Evolutionary conservation across 2,329 filamentous ascomycete genomes (phyloP), one percentile per base, ranked within the genome.

Genomic region (Biscogniauxia mediterranea): DNA sequence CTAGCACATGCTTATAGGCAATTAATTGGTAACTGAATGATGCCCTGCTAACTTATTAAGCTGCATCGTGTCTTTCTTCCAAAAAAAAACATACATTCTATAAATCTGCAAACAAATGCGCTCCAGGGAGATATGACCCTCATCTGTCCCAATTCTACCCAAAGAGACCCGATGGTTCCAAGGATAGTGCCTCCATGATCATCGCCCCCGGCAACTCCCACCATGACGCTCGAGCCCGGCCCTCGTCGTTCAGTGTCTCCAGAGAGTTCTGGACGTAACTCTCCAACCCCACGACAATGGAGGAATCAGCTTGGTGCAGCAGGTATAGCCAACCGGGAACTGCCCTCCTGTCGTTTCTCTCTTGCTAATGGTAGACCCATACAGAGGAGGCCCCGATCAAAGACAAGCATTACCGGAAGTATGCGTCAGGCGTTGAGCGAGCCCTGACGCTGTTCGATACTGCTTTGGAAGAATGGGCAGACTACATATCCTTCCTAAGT

Each of bases 401-500:
- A 74, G 87, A 89, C 76, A 89, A 89, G 75, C 76, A 83, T 57
- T 94, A 92, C 74, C 92, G 93, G 67, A 90, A 93, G 75, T 99
- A 98, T 85, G 92, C 93, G 52, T 86, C 89, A 55, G 90, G 88
- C 61, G 89, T 99, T 67, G 94, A 98, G 72, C 87, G 93, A 75
- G 91, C 93, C 38, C 83, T 99, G 64, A 86, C 90, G 53, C 83
- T 97, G 38, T 99, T 97, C 79, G 95, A 99, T 74, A 93, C 92
- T 17, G 88, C 92, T 28, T 83, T 97, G 68, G 93, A 98, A 78
- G 95, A 99, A 86, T 99, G 95, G 95, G 95, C 96, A 55, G 95
- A 99, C 79, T 99, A 99, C 74, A 99, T 99, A 71, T 97, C 94
- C 19, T 99, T 98, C 75, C 80, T 99, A 59, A 96, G 91, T 73